phyloP scores from a whole-genome alignment of 257 asterid species.

The Solanum chiquidenum region DNA sequence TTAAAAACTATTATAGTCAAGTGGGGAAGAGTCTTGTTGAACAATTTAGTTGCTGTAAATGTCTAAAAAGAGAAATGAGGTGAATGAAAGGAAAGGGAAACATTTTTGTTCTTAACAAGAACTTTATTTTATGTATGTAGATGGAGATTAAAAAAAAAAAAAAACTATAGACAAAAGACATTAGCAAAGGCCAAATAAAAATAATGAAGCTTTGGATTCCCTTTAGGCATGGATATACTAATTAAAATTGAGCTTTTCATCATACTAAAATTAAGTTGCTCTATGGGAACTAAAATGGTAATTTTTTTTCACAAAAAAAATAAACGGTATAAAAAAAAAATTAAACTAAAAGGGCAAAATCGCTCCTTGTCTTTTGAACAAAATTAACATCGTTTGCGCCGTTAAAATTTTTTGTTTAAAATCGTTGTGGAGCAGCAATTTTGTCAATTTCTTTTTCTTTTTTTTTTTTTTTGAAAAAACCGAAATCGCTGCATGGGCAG shows the following conservation, averaged over 20 bases:
- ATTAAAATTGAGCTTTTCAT: background rate
- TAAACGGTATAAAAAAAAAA: too few species aligned
- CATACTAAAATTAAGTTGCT: background rate
- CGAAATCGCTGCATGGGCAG: too few species aligned
- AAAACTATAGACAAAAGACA: conserved; percentile 8
- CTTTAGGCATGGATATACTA: background rate
- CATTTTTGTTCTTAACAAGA: background rate
- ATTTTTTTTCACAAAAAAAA: too few species aligned
- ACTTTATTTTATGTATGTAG: background rate
- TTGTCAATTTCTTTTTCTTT: too few species aligned
- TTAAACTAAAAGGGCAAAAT: too few species aligned
- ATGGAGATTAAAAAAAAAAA: background rate
- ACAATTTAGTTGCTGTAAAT: conserved; percentile 3
- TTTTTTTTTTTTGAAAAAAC: too few species aligned
- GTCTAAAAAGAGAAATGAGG: background rate
- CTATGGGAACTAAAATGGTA: background rate
- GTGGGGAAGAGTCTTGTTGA: conserved; percentile 1
- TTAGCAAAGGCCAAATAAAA: background rate
- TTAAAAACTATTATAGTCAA: background rate
- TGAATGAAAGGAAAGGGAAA: background rate
- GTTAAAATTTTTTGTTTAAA: too few species aligned
- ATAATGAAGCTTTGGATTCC: conserved; percentile 15
- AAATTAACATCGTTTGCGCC: too few species aligned
- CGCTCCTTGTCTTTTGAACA: too few species aligned
- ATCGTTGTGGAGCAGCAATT: too few species aligned